Percentiles rank a stretch among this genome's conserved stretches.
phyloP scores from a whole-genome alignment of 2,329 filamentous ascomycete genomes.

The Calonectria hawksworthii region DNA sequence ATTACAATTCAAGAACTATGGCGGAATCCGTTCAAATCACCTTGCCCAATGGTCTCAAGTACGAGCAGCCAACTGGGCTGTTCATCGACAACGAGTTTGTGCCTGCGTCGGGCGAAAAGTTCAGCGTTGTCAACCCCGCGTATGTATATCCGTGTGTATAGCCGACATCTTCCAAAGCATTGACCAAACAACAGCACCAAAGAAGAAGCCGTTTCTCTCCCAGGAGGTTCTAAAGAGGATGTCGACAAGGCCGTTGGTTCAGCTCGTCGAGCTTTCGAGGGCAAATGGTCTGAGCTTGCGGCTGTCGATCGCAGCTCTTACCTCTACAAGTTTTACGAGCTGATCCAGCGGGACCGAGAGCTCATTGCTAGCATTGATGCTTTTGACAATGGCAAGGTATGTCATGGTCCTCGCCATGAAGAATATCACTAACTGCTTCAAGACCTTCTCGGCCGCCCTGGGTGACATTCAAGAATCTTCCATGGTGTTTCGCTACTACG shows the following conservation, averaged over 20 bases:
- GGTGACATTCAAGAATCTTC: not conserved
- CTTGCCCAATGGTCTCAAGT: slow-evolving; percentile 40
- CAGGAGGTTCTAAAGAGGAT: slow-evolving; percentile 38
- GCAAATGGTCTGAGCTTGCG: slow-evolving; percentile 42
- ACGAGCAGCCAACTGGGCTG: slow-evolving; percentile 52
- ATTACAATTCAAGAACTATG: not conserved
- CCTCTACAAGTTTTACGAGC: slow-evolving; percentile 40
- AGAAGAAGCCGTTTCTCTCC: slow-evolving; percentile 38
- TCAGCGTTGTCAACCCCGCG: slow-evolving; percentile 26
- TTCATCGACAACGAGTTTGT: slow-evolving; percentile 42
- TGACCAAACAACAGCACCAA: slow-evolving; percentile 30
- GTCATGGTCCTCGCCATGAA: not conserved
- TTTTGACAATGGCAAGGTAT: slow-evolving; percentile 43
- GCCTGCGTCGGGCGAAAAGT: slow-evolving; percentile 17
- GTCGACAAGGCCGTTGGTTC: slow-evolving; percentile 39
- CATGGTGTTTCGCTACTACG: slow-evolving; percentile 69
- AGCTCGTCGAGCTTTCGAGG: slow-evolving; percentile 42
- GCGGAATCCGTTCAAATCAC: slow-evolving; percentile 20
- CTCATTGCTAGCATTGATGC: slow-evolving; percentile 43
- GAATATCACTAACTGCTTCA: slow-evolving; percentile 48
- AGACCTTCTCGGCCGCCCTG: not conserved
- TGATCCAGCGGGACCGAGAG: slow-evolving; percentile 42
- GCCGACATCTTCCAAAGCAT: not conserved
- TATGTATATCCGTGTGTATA: not conserved
- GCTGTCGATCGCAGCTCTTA: slow-evolving; percentile 39